Base-by-base conservation (phyloP, 106 monocot genomes). In the Dendrobium chrysotoxum region DNA sequence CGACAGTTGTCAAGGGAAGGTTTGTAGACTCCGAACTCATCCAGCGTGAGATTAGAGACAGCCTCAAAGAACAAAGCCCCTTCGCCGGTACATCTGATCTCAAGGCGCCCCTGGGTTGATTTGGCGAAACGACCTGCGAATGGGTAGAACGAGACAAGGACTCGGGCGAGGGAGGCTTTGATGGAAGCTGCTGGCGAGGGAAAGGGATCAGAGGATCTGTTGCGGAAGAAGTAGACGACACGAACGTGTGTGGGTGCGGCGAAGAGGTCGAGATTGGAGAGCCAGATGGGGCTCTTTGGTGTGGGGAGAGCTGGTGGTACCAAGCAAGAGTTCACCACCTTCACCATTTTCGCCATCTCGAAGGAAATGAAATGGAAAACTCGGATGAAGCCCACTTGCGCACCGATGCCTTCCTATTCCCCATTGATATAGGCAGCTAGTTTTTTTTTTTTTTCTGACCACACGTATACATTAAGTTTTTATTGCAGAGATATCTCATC, bases 151-250 rank as follows among this genome's bases (percentile, higher is more conserved):
- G 81, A 81, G 0, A 92, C 87, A 20, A 92, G 80, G 4, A 77
- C 85, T 64, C 84, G 83, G 65, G 82, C 78, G 3, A 92, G 81
- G 4, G 92, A 80, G 3, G 61, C 81, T 72, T 87, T 84, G 28
- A 92, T 67, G 6, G 41, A 50, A 1, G 40, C 30, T 30, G 30
- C 30, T 1, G 30, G 30, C 30, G 30, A 1, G 65, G 42, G 12
- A 92, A 75, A 45, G 10, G n/a, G 81, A 15, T 40, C 83, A 72
- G 80, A 89, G 86, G 76, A 83, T 89, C 0, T n/a, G 18, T 12
- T 79, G 0, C 87, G 81, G 85, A 89, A 92, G 92, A 92, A 87
- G 82, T 89, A 89, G 40, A 92, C 87, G 76, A 81, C 87, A 11
- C 89, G 87, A 0, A 89, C 89, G 87, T 89, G 87, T 81, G 83